These are phyloP conservation scores for Neohortaea acidophila DNA, from an alignment of 495 filamentous ascomycete genomes.

Conservation along the genomic window DNA sequence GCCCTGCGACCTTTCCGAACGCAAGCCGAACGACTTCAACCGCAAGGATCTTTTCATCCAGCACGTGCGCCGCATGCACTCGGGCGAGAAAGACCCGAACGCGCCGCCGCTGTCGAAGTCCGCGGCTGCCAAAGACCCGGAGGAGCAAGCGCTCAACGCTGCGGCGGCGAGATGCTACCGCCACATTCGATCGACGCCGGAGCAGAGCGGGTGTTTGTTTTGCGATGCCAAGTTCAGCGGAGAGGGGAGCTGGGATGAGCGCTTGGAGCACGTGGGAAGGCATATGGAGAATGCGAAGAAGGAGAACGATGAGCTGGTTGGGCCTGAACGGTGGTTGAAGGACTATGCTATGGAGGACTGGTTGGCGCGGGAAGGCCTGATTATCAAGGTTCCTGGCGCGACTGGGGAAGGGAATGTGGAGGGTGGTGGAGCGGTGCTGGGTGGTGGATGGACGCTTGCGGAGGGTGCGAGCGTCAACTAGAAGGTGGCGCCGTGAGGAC, in stretches of 20 bases:
- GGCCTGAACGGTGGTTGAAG: slow-evolving; percentile 26
- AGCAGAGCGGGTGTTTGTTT: slow-evolving; percentile 49
- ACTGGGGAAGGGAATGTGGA: too few species aligned
- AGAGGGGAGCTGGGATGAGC: slow-evolving; percentile 53
- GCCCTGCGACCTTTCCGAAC: slow-evolving; percentile 42
- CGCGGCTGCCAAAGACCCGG: slow-evolving; percentile 34
- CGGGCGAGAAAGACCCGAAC: neutral
- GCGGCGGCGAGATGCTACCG: slow-evolving; percentile 45
- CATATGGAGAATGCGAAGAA: slow-evolving; percentile 49
- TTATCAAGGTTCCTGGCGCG: too few species aligned
- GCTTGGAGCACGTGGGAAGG: slow-evolving; percentile 83
- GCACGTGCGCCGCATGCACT: slow-evolving; percentile 86
- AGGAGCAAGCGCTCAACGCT: slow-evolving; percentile 24
- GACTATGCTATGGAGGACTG: slow-evolving; percentile 38
- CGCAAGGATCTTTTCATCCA: slow-evolving; percentile 89
- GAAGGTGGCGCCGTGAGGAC: too few species aligned
- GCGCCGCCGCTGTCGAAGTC: slow-evolving; percentile 32
- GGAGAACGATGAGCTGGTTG: slow-evolving; percentile 15
- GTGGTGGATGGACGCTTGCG: too few species aligned
- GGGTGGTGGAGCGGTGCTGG: too few species aligned
- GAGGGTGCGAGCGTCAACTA: too few species aligned
- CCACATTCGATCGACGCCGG: slow-evolving; percentile 45
- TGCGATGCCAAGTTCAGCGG: slow-evolving; percentile 50
- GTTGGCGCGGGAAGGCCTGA: slow-evolving; percentile 36
- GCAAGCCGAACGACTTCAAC: slow-evolving; percentile 56